phyloP scores from a whole-genome alignment of 768 basidiomycete species.

The Hypholoma fasciculare region DNA sequence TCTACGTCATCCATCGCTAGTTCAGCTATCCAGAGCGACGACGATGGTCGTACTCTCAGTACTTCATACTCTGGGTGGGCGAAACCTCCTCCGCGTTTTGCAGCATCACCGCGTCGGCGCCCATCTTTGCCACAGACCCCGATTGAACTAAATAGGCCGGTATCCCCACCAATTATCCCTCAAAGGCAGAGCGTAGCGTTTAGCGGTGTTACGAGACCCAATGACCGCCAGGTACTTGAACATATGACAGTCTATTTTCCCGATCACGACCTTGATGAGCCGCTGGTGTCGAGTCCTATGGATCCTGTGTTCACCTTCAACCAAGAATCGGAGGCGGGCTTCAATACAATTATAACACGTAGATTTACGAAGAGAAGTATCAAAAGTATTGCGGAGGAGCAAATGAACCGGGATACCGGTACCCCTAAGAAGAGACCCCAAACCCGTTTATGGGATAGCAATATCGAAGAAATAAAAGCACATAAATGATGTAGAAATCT shows the following conservation, averaged over 20 bases:
- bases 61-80: neutral
- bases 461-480: constrained; percentile 38
- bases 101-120: neutral
- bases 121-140: constrained; percentile 1
- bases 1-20: neutral
- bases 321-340: constrained; percentile 10
- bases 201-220: constrained; percentile 55
- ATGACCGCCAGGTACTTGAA: constrained; percentile 77
- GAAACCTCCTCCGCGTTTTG: neutral
- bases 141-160: neutral
- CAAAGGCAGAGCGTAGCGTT: constrained; percentile 3
- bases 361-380: constrained; percentile 69
- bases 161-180: neutral
- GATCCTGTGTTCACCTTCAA: constrained; percentile 1
- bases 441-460: constrained; percentile 44
- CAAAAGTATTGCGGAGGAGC: constrained; percentile 77
- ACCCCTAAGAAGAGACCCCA: constrained; percentile 37
- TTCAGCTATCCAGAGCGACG: neutral
- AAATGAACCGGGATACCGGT: constrained; percentile 50
- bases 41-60: neutral
- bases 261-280: constrained; percentile 83
- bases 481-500: neutral
- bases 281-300: constrained; percentile 41
- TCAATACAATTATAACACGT: constrained; percentile 17
- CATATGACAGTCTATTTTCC: constrained; percentile 87